phyloP scores from a whole-genome alignment of 805 yeast species.

The Schizosaccharomyces lindneri region DNA sequence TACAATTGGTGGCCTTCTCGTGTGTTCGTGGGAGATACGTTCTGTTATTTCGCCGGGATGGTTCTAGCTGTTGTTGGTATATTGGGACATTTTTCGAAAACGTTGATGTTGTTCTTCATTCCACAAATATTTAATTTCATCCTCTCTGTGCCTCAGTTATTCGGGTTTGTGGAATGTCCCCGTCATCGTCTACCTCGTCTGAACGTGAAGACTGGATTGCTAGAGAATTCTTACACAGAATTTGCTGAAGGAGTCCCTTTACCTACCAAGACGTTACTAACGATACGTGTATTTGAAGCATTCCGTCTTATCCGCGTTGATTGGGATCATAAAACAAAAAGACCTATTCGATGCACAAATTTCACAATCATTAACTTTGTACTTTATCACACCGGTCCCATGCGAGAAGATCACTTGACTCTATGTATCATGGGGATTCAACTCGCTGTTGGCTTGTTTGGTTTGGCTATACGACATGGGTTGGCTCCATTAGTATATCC shows the following conservation, averaged over 20 bases:
- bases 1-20: constrained; percentile 77
- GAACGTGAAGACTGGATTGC: constrained; percentile 36
- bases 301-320: constrained; percentile 26
- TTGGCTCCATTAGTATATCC: constrained; percentile 74
- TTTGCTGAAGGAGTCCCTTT: constrained; percentile 7
- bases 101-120: constrained; percentile 57
- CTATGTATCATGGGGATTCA: constrained; percentile 34
- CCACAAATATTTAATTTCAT: constrained; percentile 82
- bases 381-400: constrained; percentile 72
- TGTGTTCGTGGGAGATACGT: constrained; percentile 94
- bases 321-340: constrained; percentile 8
- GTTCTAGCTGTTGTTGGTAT: constrained; percentile 93
- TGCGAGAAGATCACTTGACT: constrained; percentile 62
- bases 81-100: constrained; percentile 85
- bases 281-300: constrained; percentile 16
- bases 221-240: constrained; percentile 39
- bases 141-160: constrained; percentile 79
- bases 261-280: not conserved
- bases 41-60: constrained; percentile 96
- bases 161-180: constrained; percentile 75
- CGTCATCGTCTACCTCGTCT: constrained; percentile 78
- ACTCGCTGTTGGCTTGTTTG: constrained; percentile 19
- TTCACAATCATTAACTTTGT: constrained; percentile 68
- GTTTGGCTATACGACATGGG: constrained; percentile 57
- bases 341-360: constrained; percentile 31